phyloP scores from a whole-genome alignment of 2,329 filamentous ascomycete species.

The Monosporascus cannonballus region DNA sequence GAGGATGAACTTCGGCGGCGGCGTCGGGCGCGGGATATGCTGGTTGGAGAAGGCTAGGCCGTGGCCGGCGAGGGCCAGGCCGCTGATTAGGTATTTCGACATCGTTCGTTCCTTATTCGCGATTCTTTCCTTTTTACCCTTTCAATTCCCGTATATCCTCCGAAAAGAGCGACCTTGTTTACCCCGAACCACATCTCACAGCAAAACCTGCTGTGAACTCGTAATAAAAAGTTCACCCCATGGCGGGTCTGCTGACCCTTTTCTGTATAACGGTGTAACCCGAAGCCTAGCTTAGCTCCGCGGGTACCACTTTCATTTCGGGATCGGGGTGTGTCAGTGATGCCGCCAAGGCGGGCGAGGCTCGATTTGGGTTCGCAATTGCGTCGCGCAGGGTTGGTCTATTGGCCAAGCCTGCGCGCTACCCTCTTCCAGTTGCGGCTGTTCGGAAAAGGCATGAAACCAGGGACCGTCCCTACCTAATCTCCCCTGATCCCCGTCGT shows the following conservation, averaged over 20 bases:
- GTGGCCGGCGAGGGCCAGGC: background rate
- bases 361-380: background rate
- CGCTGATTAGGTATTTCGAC: background rate
- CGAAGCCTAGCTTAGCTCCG: background rate
- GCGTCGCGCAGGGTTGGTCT: background rate
- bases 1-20: background rate
- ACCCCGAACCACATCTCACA: too few species aligned
- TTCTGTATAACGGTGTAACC: background rate
- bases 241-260: too few species aligned
- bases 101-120: background rate
- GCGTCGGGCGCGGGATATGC: background rate
- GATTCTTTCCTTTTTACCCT: background rate
- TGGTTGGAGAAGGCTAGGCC: background rate
- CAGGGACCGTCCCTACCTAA: background rate
- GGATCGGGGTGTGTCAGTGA: background rate
- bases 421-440: background rate
- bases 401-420: background rate
- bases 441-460: background rate
- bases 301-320: background rate
- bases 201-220: too few species aligned
- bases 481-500: too few species aligned
- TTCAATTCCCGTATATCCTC: background rate
- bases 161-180: too few species aligned
- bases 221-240: too few species aligned
- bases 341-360: background rate